Evolutionary conservation across 768 basidiomycete species (phyloP).

Genomic region (Suillus subaureus): DNA sequence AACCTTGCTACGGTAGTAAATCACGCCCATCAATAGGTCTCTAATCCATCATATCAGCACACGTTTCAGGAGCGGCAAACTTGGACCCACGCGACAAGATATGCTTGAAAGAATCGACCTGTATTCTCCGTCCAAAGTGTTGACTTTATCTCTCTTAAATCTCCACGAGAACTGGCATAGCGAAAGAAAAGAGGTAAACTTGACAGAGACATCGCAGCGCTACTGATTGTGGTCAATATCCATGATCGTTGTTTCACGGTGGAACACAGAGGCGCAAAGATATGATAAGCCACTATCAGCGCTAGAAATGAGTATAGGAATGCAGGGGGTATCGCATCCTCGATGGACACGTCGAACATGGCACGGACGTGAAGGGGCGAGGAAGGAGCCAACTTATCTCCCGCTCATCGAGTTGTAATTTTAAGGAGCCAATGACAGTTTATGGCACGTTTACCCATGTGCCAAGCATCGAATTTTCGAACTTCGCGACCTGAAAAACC

Average conservation of each 20-base stretch:
- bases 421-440: conserved; percentile 1
- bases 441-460: conserved; percentile 5
- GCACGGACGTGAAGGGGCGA: neutral
- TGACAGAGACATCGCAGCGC: conserved; percentile 41
- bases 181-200: conserved; percentile 44
- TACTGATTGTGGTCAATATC: conserved; percentile 46
- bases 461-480: neutral
- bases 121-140: conserved; percentile 26
- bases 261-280: conserved; percentile 32
- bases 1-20: conserved; percentile 48
- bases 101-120: conserved; percentile 47
- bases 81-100: conserved; percentile 39
- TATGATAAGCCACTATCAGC: conserved; percentile 30
- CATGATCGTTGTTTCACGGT: conserved; percentile 48
- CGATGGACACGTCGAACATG: neutral
- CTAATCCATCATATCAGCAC: conserved; percentile 23
- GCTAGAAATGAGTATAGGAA: conserved; percentile 23
- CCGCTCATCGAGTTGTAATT: neutral
- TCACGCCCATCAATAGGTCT: conserved; percentile 47
- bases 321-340: conserved; percentile 15
- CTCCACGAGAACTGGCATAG: conserved; percentile 27
- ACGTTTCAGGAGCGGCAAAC: conserved; percentile 15
- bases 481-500: neutral
- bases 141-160: conserved; percentile 28
- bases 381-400: neutral